Evolutionary conservation across 2,329 filamentous ascomycete species (phyloP), one percentile per base, ranked within the genome.

Genomic region (Pleoardoris graminearum): DNA sequence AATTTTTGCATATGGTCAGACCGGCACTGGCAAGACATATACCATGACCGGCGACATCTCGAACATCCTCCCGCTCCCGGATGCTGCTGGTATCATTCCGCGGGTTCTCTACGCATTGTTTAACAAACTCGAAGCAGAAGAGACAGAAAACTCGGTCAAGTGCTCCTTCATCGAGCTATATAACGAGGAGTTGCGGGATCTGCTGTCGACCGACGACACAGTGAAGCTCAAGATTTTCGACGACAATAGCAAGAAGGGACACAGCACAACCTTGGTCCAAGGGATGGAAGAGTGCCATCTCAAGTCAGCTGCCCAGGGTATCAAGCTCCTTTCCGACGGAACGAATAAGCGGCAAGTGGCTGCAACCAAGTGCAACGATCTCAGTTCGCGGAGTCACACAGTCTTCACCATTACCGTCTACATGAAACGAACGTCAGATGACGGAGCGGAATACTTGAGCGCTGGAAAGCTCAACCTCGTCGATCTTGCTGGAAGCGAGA

Each of bases 11-110:
- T 99, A 99, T 72, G 94, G 94, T 22, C 94, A 99, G 73, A 99
- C 94, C 0, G 94, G 94, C 38, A 99, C 94, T 0, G 94, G 94
- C 64, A 99, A 99, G 75, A 99, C 94, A 12, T 99, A 99, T 75
- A 99, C 94, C 21, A 99, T 99, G 94, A 96, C 93, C 0, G 94
- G 94, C 50, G 93, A 99, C 73, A 97, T 99, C 85, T 90, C 84
- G 12, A 90, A 97, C 63, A 90, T 91, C 32, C 91, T 93, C 1
- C 85, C 96, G 54, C 80, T 96, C 12, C 93, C 93, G 1, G 94
- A 97, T 69, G 88, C 86, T 33, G 94, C 95, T 23, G 94, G 94
- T 64, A 97, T 99, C 63, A 94, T 99, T 57, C 95, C 95, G 21
- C 87, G 95, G 43, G 91, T 92, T 0, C 79, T 99, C 0, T 88